Evolutionary conservation across 805 yeast genomes (phyloP), one percentile per base, ranked within the genome.

Genomic region (Vanderwaltozyma yarrowii): DNA sequence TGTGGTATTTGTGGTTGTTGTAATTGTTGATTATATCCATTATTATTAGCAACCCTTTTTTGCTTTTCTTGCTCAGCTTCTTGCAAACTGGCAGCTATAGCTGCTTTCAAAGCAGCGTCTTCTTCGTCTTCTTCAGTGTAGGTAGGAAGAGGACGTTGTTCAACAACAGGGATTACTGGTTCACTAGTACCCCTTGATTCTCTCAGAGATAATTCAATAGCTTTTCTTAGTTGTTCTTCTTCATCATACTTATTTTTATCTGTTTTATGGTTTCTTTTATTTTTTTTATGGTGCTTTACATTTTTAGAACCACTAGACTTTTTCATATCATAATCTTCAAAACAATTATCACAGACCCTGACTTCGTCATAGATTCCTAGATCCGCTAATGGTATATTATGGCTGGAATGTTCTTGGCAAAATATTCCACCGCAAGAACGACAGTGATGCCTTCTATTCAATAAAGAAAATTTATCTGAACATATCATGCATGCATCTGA

Each of bases 351-450:
- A 62, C 98, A 92, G 0, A 89, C 96, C 39, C 98, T 70, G 1
- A 89, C 97, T 0, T 94, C 85, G 38, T 81, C 85, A 45, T 75
- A 74, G 30, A 92, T 85, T 0, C 98, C 98, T 35, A 85, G 68
- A 33, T 80, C 79, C 0, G 94, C 89, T 39, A 92, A 65, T 9
- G 88, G 78, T 25, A 78, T 66, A 35, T 60, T 67, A 47, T 83
- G 75, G 2, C 80, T 65, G n/a, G 96, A 85, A 60, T 94, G 95
- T 5, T 74, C 71, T 46, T 83, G 88, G 59, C 94, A 79, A 54
- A 72, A 89, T 0, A 86, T 95, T 3, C 96, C 96, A 18, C 98
- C 98, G 63, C 98, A 92, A 37, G 94, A 81, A 37, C 98, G 72
- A 60, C 98, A 92, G 61, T 92, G 98, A 59, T 92, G 98, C 57